Evolutionary conservation across 495 filamentous ascomycete genomes (phyloP).

Genomic region (Penicillium paradoxum): DNA sequence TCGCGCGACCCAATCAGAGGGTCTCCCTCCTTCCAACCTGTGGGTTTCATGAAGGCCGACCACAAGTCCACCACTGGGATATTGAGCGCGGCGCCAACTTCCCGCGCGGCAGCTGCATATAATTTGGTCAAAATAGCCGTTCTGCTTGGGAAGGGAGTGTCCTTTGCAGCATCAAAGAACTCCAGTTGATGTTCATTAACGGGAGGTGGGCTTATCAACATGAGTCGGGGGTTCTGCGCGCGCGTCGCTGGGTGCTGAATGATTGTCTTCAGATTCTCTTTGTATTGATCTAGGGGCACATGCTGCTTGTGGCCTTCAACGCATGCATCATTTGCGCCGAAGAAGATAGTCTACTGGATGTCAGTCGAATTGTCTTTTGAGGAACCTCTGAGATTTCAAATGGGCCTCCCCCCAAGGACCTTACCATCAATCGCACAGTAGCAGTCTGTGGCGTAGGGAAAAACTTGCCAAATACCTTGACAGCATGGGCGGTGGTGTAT

Average conservation of each 20-base stretch:
- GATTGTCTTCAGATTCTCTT: conserved; percentile 63
- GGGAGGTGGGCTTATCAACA: conserved; percentile 75
- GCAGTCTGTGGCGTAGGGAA: conserved; percentile 52
- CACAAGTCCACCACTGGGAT: conserved; percentile 72
- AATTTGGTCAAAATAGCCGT: conserved; percentile 57
- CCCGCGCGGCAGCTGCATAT: conserved; percentile 66
- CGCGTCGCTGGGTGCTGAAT: conserved; percentile 60
- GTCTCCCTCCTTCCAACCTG: conserved; percentile 57
- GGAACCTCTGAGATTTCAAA: not conserved
- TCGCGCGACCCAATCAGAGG: conserved; percentile 49
- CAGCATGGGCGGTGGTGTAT: conserved; percentile 62
- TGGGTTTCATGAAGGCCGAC: conserved; percentile 61
- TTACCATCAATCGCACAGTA: conserved; percentile 63
- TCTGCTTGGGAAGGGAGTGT: conserved; percentile 44
- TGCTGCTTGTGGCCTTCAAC: conserved; percentile 61
- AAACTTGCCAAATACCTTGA: conserved; percentile 53
- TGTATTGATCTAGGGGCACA: conserved; percentile 68
- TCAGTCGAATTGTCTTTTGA: conserved; percentile 6
- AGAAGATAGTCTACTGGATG: conserved; percentile 60
- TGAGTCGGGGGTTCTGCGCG: conserved; percentile 66
- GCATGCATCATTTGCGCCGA: conserved; percentile 83
- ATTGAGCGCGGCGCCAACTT: conserved; percentile 57
- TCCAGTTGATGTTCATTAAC: conserved; percentile 69
- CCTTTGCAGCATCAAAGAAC: conserved; percentile 24
- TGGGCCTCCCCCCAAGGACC: conserved; percentile 6